Evolutionary conservation across 306 rosid species (phyloP).

Genomic region (Vicia sativa): DNA sequence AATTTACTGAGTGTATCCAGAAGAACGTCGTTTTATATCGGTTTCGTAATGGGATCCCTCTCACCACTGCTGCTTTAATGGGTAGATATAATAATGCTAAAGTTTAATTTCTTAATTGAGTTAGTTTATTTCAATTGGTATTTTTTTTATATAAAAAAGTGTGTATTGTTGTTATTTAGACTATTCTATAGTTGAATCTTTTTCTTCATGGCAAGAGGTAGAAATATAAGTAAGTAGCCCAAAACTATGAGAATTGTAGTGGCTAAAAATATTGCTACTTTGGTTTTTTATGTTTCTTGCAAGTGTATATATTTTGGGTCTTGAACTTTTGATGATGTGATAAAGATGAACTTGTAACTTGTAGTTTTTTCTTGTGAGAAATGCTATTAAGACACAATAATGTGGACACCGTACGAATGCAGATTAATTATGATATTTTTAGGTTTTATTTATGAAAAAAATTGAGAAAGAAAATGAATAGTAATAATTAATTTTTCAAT

Average conservation of each 20-base stretch:
- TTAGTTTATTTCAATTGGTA: neutral
- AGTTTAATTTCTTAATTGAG: slow-evolving; percentile 6
- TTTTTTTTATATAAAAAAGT: neutral
- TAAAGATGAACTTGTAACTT: neutral
- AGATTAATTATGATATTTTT: no score
- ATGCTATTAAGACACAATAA: no score
- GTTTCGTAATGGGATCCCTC: slow-evolving; percentile 41
- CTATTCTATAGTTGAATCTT: neutral
- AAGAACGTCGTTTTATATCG: slow-evolving; percentile 40
- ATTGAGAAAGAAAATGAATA: no score
- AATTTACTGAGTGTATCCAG: slow-evolving; percentile 37
- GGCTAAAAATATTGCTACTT: neutral
- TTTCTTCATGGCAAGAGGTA: neutral
- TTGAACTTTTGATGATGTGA: neutral
- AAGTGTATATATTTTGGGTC: slow-evolving; percentile 8
- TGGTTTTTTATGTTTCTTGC: neutral
- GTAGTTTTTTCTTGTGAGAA: neutral
- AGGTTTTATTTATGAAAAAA: no score
- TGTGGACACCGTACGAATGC: no score
- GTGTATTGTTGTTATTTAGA: slow-evolving; percentile 1
- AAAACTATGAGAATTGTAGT: neutral
- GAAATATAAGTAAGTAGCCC: neutral
- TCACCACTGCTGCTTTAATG: slow-evolving; percentile 31
- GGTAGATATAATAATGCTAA: slow-evolving; percentile 1
- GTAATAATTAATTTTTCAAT: no score